phyloP scores from a whole-genome alignment of 495 filamentous ascomycete genomes.

The Penicillium samsonianum region DNA sequence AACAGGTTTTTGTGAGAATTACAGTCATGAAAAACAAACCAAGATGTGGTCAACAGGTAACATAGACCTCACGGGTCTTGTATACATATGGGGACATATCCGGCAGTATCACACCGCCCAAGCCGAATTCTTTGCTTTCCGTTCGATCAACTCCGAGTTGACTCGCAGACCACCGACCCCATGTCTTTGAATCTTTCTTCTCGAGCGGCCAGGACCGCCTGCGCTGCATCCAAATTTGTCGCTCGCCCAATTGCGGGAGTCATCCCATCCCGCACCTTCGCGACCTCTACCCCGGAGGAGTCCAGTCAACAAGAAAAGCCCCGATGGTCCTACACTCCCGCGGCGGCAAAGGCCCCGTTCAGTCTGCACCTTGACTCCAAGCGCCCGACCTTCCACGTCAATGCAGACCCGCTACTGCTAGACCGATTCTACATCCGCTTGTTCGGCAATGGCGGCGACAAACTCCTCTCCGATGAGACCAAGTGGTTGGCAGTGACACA shows the following conservation, averaged over 20 bases:
- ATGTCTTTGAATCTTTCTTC: constrained; percentile 44
- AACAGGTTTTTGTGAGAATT: neutral
- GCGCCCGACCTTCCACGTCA: constrained; percentile 61
- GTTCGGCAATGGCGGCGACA: constrained; percentile 67
- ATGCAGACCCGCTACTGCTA: constrained; percentile 69
- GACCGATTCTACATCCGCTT: constrained; percentile 73
- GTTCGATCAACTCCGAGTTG: constrained; percentile 22
- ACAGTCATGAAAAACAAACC: neutral
- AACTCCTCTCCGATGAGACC: constrained; percentile 79
- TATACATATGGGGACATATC: neutral
- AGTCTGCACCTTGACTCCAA: constrained; percentile 47
- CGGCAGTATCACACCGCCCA: constrained; percentile 36
- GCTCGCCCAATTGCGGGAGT: constrained; percentile 21
- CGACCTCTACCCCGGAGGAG: constrained; percentile 25
- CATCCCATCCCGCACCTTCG: constrained; percentile 30
- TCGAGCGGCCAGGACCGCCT: constrained; percentile 41
- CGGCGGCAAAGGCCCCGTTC: constrained; percentile 74
- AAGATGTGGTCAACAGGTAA: constrained; percentile 1
- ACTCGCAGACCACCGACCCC: constrained; percentile 22
- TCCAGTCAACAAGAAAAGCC: constrained; percentile 52
- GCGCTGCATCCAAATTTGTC: constrained; percentile 28
- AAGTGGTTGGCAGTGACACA: constrained; percentile 98
- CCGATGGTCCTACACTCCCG: constrained; percentile 82
- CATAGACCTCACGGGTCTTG: neutral
- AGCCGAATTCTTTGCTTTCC: constrained; percentile 33